Base-by-base conservation (phyloP, 257 asterid genomes). In the Linderniella brevidens region DNA sequence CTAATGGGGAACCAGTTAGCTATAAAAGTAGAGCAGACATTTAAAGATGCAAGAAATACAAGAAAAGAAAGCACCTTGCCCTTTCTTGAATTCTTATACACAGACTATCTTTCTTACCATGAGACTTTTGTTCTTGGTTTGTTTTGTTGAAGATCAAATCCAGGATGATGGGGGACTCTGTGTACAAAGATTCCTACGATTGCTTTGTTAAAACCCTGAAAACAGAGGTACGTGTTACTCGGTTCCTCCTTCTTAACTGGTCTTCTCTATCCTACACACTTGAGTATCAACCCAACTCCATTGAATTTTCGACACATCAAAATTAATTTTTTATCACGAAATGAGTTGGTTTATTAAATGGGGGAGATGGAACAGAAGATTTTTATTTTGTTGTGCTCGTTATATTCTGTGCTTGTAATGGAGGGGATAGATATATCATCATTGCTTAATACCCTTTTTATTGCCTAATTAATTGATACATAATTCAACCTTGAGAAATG, bases 161-260 rank as follows among this genome's bases (percentile, higher is more conserved):
- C 60, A 76, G 96, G 77, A 79, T 82, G 96, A 86, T 86, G 96
- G 96, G 96, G 39, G 94, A 82, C 55, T 64, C 94, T 35, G 56
- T 61, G 52, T 82, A 86, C 78, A 82, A 61, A 69, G 64, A 68
- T 72, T 70, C 90, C 40, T 44, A 78, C 46, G 96, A 86, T 59
- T 86, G 96, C 64, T 76, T 82, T 73, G 59, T 72, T 62, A 77
- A 73, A 73, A 86, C 92, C 20, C 65, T 86, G 49, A 77, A 71
- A 57, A 59, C 41, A 37, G 96, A 86, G 96, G 96, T 82, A 66
- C 20, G 43, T 19, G 36, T 15, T 43, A 3, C 13, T 5, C 4
- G 14, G 14, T n/a, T n/a, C n/a, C n/a, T n/a, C n/a, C n/a, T n/a
- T n/a, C n/a, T n/a, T n/a, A n/a, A n/a, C n/a, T n/a, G n/a, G n/a